Evolutionary conservation across 495 filamentous ascomycete genomes (phyloP).

Genomic region (Neurospora cerealis): DNA sequence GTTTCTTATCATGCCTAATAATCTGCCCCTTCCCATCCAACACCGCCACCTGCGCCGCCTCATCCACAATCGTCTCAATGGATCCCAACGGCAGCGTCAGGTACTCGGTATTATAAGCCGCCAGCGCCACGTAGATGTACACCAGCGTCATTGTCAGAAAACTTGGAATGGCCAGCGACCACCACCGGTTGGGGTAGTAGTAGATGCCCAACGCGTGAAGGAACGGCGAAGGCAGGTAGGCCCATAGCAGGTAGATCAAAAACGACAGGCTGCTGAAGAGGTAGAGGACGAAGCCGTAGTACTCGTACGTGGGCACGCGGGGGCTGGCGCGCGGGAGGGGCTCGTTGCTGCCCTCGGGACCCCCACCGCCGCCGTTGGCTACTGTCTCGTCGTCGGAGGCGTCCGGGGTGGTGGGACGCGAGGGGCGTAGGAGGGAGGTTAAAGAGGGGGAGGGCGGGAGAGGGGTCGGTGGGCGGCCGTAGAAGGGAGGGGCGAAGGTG

Average conservation of each 20-base stretch:
- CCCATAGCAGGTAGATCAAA: conserved; percentile 87
- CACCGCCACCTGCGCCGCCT: conserved; percentile 74
- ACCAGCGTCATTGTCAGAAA: conserved; percentile 83
- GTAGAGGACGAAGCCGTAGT: conserved; percentile 97
- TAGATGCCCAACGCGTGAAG: conserved; percentile 87
- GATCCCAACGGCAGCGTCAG: conserved; percentile 72
- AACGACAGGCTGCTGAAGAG: conserved; percentile 72
- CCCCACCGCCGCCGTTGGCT: conserved; percentile 28
- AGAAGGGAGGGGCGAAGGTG: conserved; percentile 79
- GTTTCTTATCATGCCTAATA: conserved; percentile 26
- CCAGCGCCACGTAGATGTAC: conserved; percentile 91
- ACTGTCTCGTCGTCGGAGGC: conserved; percentile 76
- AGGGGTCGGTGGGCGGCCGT: conserved; percentile 79
- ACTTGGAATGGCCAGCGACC: conserved; percentile 81
- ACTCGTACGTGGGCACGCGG: conserved; percentile 95
- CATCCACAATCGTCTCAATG: conserved; percentile 87
- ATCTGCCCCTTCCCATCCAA: conserved; percentile 63
- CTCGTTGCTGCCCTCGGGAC: conserved; percentile 28
- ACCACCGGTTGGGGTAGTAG: conserved; percentile 97
- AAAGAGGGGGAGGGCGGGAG: conserved; percentile 88
- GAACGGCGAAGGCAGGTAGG: conserved; percentile 83
- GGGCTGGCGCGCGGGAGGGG: conserved; percentile 81
- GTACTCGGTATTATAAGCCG: conserved; percentile 80
- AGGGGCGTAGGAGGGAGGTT: conserved; percentile 90
- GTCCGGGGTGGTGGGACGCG: conserved; percentile 84